Base-by-base conservation (phyloP, 2,329 filamentous ascomycete species). In the Dendryphion nanum region DNA sequence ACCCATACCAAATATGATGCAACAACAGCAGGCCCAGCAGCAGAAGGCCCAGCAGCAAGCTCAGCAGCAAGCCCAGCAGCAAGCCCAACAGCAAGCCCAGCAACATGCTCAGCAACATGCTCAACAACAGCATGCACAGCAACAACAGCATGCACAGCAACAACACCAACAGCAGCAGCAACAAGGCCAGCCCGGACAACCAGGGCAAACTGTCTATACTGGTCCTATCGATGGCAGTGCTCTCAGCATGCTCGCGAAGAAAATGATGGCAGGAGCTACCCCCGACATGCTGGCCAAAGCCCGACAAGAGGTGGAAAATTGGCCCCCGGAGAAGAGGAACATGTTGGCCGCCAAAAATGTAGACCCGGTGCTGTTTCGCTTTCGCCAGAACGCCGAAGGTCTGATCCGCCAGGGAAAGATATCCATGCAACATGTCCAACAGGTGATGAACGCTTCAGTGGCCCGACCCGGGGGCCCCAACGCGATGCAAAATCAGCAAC, bases 281-380 rank as follows among this genome's bases (percentile, higher is more conserved):
- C 58, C 72, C 37, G 68, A 76, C n/a, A 67, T 71, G 30, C 71
- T 77, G 30, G 69, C 67, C 37, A 59, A 64, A 38, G 71, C 71
- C 14, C 44, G 58, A 18, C 41, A 46, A 6, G 59, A 66, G n/a
- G 49, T 77, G 63, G 66, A 43, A 64, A 71, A 32, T 4, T 61
- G 52, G 68, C 66, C 68, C 8, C 65, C 68, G 1, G 70, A 77
- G 17, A 71, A 73, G 51, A 68, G 68, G 43, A 65, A 74, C 44
- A 64, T 68, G 37, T 47, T 78, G 28, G 48, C 63, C 12, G 54
- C 58, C 30, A 71, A 71, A 37, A 63, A 69, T 15, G 63, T 75
- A 30, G 72, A 78, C 34, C 75, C 75, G 0, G 50, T 79, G 28
- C 66, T 68, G 28, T 72, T 72, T 36, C 72, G 72, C 41, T 76